These are phyloP conservation scores for Waltiozyma sp. DNA, from an alignment of 1,139 yeast species.

Conservation along the genomic window DNA sequence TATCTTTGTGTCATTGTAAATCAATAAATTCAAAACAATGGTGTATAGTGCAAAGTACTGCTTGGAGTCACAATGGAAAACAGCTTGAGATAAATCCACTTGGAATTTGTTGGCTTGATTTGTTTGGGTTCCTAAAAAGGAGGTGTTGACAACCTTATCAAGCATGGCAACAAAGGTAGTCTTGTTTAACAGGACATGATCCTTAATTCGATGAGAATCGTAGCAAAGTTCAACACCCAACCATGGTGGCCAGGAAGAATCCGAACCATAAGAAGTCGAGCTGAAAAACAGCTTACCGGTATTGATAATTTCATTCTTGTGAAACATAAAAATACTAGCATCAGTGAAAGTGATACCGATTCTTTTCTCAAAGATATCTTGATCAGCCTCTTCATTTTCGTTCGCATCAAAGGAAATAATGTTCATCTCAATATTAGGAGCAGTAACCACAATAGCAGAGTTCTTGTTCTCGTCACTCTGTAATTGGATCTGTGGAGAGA, in stretches of 20 bases:
- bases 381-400: constrained; percentile 35
- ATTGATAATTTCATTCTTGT: constrained; percentile 33
- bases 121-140: constrained; percentile 22
- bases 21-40: constrained; percentile 52
- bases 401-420: constrained; percentile 41
- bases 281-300: constrained; percentile 34
- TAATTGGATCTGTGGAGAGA: constrained; percentile 81
- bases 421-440: constrained; percentile 64
- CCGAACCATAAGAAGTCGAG: constrained; percentile 29
- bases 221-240: constrained; percentile 67
- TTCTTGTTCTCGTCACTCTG: constrained; percentile 55
- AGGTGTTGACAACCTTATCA: constrained; percentile 27
- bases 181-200: constrained; percentile 50
- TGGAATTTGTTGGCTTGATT: constrained; percentile 32
- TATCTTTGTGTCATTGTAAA: constrained; percentile 54
- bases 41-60: constrained; percentile 64
- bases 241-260: constrained; percentile 74
- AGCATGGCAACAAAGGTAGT: constrained; percentile 52
- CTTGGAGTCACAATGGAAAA: constrained; percentile 57
- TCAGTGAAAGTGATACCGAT: constrained; percentile 58
- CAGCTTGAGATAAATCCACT: constrained; percentile 61
- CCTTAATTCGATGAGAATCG: constrained; percentile 47
- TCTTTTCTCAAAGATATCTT: constrained; percentile 54
- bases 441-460: constrained; percentile 56
- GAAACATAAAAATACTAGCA: constrained; percentile 61